Conservation (phyloP, 495 filamentous ascomycete species). For the Podospora didyma region DNA sequence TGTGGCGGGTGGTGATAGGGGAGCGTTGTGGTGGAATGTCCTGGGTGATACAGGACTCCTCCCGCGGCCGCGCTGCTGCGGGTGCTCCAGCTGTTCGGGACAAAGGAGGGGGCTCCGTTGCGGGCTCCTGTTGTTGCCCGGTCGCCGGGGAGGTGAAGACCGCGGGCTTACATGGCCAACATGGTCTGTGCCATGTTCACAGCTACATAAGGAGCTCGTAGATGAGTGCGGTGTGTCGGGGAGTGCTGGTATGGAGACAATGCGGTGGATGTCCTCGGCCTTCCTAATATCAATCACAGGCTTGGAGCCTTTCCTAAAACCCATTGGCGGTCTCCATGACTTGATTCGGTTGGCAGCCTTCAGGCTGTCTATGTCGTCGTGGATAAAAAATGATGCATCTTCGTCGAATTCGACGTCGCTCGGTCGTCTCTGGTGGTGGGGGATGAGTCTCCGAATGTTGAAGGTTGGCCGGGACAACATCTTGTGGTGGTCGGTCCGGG, state of each 20-base stretch:
- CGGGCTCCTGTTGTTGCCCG: conserved; percentile 14
- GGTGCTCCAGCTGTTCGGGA: conserved; percentile 20
- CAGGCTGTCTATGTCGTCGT: conserved; percentile 23
- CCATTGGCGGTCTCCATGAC: conserved; percentile 26
- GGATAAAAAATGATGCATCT: conserved; percentile 21
- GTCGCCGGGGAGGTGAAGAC: conserved; percentile 20
- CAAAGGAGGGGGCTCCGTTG: conserved; percentile 23
- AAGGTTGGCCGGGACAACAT: conserved; percentile 42
- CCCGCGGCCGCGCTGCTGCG: conserved; percentile 10
- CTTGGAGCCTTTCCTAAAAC: conserved; percentile 26
- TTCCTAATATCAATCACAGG: conserved; percentile 36
- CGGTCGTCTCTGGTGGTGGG: conserved; percentile 29
- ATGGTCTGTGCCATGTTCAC: conserved; percentile 25
- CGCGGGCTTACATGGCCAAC: conserved; percentile 18
- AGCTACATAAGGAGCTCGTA: conserved; percentile 44
- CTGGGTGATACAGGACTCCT: conserved; percentile 8
- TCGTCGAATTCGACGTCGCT: conserved; percentile 27
- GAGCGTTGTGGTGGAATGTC: neutral
- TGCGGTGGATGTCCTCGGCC: conserved; percentile 39
- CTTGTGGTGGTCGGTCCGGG: conserved; percentile 16
- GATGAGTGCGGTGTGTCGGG: conserved; percentile 46
- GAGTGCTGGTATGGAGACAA: conserved; percentile 36
- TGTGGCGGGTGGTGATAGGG: conserved; percentile 15
- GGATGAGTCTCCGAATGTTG: conserved; percentile 43
- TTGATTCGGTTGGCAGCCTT: conserved; percentile 20